Base-by-base conservation (phyloP, 352 stramenopile species). In the Globisporangium viniferum region DNA sequence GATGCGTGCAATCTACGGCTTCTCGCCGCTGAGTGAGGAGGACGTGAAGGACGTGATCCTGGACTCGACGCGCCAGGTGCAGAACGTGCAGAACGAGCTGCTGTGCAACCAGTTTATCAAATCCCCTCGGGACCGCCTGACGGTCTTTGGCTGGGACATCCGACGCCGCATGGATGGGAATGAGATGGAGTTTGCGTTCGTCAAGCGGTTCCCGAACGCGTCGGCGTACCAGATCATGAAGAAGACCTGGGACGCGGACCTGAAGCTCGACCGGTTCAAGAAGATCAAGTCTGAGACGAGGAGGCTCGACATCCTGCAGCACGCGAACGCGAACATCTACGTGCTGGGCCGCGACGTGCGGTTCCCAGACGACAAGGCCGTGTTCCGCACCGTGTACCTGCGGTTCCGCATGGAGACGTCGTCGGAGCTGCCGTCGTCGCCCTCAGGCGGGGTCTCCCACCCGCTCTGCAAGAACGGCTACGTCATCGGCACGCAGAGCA, bases 261-360 rank as follows among this genome's bases (percentile, higher is more conserved):
- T 80, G 62, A 62, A 56, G 7, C 67, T 85, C 59, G 56, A 76
- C 48, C 71, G 74, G 18, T 69, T 80, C 54, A 67, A 77, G 41
- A 75, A 76, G 70, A 72, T 85, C 68, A 84, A 84, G 56, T 79
- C 76, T 67, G 77, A 88, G 63, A 72, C 82, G 33, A 66, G 75
- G 54, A 63, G 77, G 15, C 76, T 88, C n/a, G 77, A 81, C 36
- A 74, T 84, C 63, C 58, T 88, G 51, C 79, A 88, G 46, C 66
- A 79, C 27, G 63, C 80, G 31, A 72, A 74, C 61, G 61, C 67
- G 2, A 73, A 85, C 62, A 69, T 77, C 22, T 77, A 77, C 63
- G 77, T 86, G 4, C 57, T 85, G 12, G 79, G 79, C 12, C 73
- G 79, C 5, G 79, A 88, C 60, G 79, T 88, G 39, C 70, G 61